These are phyloP conservation scores for Jatropha podagrica DNA, from an alignment of 441 rosid species.

Conservation along the genomic window DNA sequence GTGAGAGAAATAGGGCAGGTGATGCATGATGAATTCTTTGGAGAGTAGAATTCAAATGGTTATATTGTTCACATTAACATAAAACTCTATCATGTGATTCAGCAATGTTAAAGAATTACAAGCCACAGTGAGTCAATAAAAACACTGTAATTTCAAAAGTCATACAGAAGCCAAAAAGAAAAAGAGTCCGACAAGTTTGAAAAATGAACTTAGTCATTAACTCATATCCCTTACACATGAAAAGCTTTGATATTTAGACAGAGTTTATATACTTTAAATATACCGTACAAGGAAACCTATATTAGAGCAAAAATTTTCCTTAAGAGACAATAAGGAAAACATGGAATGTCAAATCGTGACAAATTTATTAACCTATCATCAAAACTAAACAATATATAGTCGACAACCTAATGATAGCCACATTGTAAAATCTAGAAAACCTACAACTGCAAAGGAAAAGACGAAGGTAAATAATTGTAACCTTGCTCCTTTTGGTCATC, in stretches of 20 bases:
- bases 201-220: conserved; percentile 2
- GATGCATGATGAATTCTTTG: background rate
- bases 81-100: background rate
- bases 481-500: conserved; percentile 99
- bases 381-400: conserved; percentile 3
- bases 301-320: background rate
- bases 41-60: background rate
- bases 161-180: background rate
- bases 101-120: background rate
- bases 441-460: conserved; percentile 1
- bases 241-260: background rate
- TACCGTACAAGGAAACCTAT: background rate
- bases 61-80: background rate
- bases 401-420: background rate
- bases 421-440: background rate
- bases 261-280: background rate
- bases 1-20: background rate
- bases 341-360: background rate
- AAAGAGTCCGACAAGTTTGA: background rate
- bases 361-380: background rate
- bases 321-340: background rate
- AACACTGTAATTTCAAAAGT: conserved; percentile 1
- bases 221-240: conserved; percentile 4
- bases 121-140: background rate
- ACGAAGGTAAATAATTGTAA: conserved; percentile 24